Evolutionary conservation across 1,284 basidiomycete genomes (phyloP), one percentile per base, ranked within the genome.

Genomic region (Schizopora paradoxa): DNA sequence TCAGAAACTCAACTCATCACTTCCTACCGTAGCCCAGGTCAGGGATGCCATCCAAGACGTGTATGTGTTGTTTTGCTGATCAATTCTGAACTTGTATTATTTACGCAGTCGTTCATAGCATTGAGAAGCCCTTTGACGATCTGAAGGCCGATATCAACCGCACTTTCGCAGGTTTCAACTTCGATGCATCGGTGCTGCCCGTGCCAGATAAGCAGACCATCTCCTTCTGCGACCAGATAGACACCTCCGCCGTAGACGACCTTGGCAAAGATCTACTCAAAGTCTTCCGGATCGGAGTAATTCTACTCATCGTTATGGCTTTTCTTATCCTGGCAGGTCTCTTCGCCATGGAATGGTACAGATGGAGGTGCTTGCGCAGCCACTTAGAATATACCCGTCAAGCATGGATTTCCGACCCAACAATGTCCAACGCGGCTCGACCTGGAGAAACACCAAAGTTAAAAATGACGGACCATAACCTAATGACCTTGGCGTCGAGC

Each of bases 81-180:
- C 19, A 1, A 26, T 16, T 26, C 29, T 45, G n/a, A 5, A 13
- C 2, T 11, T 23, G 18, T 7, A 5, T 34, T 35, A 10, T 21
- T 45, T 41, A 43, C 52, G 63, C 38, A 62, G 38, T 49, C n/a
- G 16, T 21, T 29, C 31, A 3, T 52, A 90, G 87, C 45, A 77
- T 95, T 56, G 82, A 89, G 55, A 80, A 74, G 0, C 93, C 93
- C 0, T 94, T 97, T 58, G 86, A 94, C 56, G 68, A 78, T 2
- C 65, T 96, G 41, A 93, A 91, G 63, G 69, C 76, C 51, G 87
- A 93, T 44, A 91, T 97, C 63, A 94, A 94, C 60, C 73, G 81
- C 45, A 93, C 91, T 0, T 86, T 94, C 53, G 60, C 73, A n/a
- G 73, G 74, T 11, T 70, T 89, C 27, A 67, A 66, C 18, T 86